These are phyloP conservation scores for Euphorbia celastroides DNA, from an alignment of 441 rosid species.

Conservation along the genomic window DNA sequence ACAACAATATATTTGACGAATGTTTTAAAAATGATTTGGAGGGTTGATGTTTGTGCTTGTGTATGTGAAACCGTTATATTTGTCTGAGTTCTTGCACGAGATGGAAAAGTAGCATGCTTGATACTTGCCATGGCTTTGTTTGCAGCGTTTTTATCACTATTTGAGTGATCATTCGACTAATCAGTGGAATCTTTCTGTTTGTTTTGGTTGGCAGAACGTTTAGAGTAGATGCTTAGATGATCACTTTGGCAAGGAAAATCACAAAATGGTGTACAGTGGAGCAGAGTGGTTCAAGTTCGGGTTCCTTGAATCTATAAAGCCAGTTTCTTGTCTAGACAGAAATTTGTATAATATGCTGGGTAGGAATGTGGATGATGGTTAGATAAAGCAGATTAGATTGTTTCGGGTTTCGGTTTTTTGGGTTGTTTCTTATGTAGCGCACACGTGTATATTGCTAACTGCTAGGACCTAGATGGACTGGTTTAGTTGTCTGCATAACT, in stretches of 20 bases:
- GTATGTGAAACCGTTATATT: not conserved
- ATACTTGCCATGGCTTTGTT: not conserved
- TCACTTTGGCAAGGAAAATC: constrained; percentile 20
- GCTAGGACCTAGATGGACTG: constrained; percentile 12
- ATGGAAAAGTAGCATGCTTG: not conserved
- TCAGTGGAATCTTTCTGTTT: not conserved
- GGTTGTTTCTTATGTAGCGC: constrained; percentile 17
- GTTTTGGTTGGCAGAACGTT: constrained; percentile 22
- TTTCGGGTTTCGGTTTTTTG: constrained; percentile 11
- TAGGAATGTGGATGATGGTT: constrained; percentile 26
- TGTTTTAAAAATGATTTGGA: not conserved
- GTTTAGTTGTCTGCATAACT: constrained; percentile 16
- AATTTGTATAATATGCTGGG: constrained; percentile 33
- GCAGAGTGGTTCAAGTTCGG: constrained; percentile 12
- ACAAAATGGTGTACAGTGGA: constrained; percentile 30
- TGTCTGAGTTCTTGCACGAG: not conserved
- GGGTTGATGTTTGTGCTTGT: not conserved
- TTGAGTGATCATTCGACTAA: not conserved
- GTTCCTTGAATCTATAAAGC: constrained; percentile 15
- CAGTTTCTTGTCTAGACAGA: constrained; percentile 20
- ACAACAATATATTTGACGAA: too few species aligned
- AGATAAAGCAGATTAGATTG: constrained; percentile 25
- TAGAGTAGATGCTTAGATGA: constrained; percentile 29
- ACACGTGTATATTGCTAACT: constrained; percentile 42
- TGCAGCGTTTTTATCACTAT: not conserved